These are phyloP conservation scores for Pythium rishiriense DNA, from an alignment of 352 stramenopile species.

Conservation along the genomic window DNA sequence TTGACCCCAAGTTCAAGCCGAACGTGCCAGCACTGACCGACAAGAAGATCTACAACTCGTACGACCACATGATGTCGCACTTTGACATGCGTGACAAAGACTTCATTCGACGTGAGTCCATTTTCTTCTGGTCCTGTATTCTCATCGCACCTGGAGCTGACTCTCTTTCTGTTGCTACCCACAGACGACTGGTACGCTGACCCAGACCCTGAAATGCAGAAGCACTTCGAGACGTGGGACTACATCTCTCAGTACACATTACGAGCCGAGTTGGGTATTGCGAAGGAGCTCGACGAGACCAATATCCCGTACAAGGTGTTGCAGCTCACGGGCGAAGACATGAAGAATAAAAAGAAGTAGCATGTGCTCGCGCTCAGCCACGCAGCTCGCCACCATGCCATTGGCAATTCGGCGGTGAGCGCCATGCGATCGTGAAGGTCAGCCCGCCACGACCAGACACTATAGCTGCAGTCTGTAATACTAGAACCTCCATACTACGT, in stretches of 20 bases:
- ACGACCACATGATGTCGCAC: slow-evolving; percentile 89
- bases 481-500: slow-evolving; percentile 4
- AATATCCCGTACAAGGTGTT: slow-evolving; percentile 88
- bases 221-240: slow-evolving; percentile 87
- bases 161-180: slow-evolving; percentile 6
- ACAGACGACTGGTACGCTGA: slow-evolving; percentile 82
- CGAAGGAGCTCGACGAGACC: slow-evolving; percentile 80
- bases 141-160: not conserved
- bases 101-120: slow-evolving; percentile 72
- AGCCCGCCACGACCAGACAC: no score
- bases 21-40: slow-evolving; percentile 59
- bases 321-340: slow-evolving; percentile 74
- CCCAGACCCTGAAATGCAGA: slow-evolving; percentile 72
- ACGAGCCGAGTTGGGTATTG: slow-evolving; percentile 75
- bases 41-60: slow-evolving; percentile 86
- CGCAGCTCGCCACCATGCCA: no score
- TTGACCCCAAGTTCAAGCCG: slow-evolving; percentile 82
- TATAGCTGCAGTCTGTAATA: slow-evolving; percentile 19
- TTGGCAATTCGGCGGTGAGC: no score
- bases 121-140: not conserved
- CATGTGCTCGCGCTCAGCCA: no score
- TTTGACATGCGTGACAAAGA: slow-evolving; percentile 84
- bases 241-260: slow-evolving; percentile 86
- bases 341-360: slow-evolving; percentile 39
- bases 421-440: no score